A percentile compares a stretch with the other conserved stretches of the same genome.
These are phyloP conservation scores for Penicillium frequentans DNA, from an alignment of 2,329 filamentous ascomycete species.

Conservation along the genomic window DNA sequence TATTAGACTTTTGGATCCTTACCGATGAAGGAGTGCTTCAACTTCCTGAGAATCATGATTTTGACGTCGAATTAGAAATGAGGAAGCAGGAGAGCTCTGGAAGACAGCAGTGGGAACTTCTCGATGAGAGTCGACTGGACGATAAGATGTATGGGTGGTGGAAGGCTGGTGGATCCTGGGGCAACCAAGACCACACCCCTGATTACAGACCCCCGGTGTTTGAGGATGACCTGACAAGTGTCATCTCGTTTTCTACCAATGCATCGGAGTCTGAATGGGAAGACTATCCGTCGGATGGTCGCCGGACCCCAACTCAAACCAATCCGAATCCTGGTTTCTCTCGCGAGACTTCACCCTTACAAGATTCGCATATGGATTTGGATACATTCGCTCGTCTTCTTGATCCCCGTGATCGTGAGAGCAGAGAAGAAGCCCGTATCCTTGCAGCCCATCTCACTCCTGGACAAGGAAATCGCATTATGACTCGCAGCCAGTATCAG, in stretches of 20 bases:
- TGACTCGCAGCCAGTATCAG: constrained; percentile 79
- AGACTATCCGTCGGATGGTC: constrained; percentile 48
- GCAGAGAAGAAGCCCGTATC: constrained; percentile 76
- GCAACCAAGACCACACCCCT: constrained; percentile 75
- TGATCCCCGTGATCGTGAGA: constrained; percentile 73
- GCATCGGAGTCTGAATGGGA: constrained; percentile 51
- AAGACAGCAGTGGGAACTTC: constrained; percentile 40
- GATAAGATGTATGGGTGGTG: constrained; percentile 80
- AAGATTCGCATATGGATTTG: constrained; percentile 65
- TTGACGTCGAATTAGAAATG: constrained; percentile 81
- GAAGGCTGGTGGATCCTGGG: constrained; percentile 81
- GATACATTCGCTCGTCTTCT: constrained; percentile 75
- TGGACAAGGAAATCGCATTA: constrained; percentile 52
- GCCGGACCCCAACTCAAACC: constrained; percentile 71
- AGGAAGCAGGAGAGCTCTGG: constrained; percentile 58
- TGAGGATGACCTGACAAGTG: constrained; percentile 74
- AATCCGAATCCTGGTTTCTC: constrained; percentile 52
- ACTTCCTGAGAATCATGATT: constrained; percentile 61
- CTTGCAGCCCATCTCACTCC: constrained; percentile 77
- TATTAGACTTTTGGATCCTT: constrained; percentile 55
- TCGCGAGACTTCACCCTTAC: constrained; percentile 52
- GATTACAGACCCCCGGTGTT: constrained; percentile 64
- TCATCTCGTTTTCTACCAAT: constrained; percentile 66
- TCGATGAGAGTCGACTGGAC: constrained; percentile 68
- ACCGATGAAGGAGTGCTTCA: constrained; percentile 55